Conservation (phyloP, 306 rosid genomes). For the Quercus berberidifolia region DNA sequence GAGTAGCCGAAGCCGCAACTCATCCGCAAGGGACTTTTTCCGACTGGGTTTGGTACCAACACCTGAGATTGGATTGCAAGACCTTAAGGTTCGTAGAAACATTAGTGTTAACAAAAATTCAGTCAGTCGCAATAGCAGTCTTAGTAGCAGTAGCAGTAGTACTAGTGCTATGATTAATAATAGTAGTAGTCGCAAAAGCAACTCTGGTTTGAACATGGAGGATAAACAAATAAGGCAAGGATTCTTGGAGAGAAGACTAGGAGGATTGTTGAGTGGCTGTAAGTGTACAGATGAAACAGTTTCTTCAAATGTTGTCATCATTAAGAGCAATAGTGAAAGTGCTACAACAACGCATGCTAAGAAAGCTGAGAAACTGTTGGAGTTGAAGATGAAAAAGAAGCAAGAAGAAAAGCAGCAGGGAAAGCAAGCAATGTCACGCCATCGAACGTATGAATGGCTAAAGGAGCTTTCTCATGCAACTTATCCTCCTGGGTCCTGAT, state of each 20-base stretch:
- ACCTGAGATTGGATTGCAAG: slow-evolving; percentile 71
- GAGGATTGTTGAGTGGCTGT: slow-evolving; percentile 54
- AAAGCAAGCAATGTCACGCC: slow-evolving; percentile 65
- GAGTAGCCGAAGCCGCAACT: slow-evolving; percentile 39
- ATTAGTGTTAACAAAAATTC: slow-evolving; percentile 23
- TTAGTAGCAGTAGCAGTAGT: slow-evolving; percentile 22
- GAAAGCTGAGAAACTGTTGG: slow-evolving; percentile 41
- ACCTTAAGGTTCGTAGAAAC: slow-evolving; percentile 44
- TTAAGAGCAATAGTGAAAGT: slow-evolving; percentile 25
- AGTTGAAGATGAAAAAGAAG: slow-evolving; percentile 38
- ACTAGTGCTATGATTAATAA: not conserved
- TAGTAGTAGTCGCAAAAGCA: slow-evolving; percentile 1
- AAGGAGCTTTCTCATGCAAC: slow-evolving; percentile 64
- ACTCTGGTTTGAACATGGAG: slow-evolving; percentile 9
- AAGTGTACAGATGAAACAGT: slow-evolving; percentile 57
- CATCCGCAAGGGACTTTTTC: slow-evolving; percentile 71
- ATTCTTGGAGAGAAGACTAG: slow-evolving; percentile 26
- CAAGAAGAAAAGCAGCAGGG: slow-evolving; percentile 38
- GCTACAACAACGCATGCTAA: slow-evolving; percentile 31
- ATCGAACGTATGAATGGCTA: slow-evolving; percentile 77
- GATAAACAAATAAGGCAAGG: not conserved
- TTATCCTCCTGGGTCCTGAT: slow-evolving; percentile 26
- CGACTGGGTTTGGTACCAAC: slow-evolving; percentile 65
- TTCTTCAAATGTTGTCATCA: slow-evolving; percentile 24
- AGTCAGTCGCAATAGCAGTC: slow-evolving; percentile 44